Percentiles rank a stretch among this genome's conserved stretches.
phyloP scores from a whole-genome alignment of 768 basidiomycete species.

The Boletus edulis region DNA sequence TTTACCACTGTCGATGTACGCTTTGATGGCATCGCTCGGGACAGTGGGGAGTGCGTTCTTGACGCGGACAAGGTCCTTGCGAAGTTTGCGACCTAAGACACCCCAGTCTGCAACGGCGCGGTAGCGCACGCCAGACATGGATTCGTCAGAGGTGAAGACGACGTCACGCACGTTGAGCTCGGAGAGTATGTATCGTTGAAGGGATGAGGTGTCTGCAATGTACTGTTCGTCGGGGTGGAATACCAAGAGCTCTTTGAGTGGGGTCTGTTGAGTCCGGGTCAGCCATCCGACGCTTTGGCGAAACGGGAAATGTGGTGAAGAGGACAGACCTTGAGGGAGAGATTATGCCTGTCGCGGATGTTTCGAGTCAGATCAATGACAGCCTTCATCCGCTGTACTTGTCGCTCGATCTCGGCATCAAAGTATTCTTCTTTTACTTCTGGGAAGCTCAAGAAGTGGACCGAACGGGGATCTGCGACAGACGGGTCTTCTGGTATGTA shows the following conservation, averaged over 20 bases:
- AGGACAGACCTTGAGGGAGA: slow-evolving; percentile 81
- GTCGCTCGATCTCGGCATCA: slow-evolving; percentile 88
- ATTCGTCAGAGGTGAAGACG: slow-evolving; percentile 86
- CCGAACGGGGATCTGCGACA: slow-evolving; percentile 79
- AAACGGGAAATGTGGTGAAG: neutral
- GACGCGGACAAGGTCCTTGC: slow-evolving; percentile 88
- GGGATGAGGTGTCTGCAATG: slow-evolving; percentile 78
- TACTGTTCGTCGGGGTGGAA: slow-evolving; percentile 89
- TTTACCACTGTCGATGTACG: slow-evolving; percentile 69
- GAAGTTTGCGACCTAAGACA: slow-evolving; percentile 89
- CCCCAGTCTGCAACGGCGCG: slow-evolving; percentile 92
- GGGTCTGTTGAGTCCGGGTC: slow-evolving; percentile 54
- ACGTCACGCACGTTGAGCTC: slow-evolving; percentile 95
- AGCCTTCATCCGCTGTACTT: slow-evolving; percentile 91
- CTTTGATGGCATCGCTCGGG: slow-evolving; percentile 79
- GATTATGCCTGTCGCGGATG: slow-evolving; percentile 80
- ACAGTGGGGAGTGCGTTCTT: slow-evolving; percentile 82
- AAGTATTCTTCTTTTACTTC: slow-evolving; percentile 93
- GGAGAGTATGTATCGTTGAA: slow-evolving; percentile 87
- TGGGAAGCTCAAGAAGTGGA: slow-evolving; percentile 96
- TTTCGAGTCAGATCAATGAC: slow-evolving; percentile 91
- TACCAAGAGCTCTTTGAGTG: slow-evolving; percentile 86
- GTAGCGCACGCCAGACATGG: slow-evolving; percentile 83
- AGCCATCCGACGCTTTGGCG: neutral
- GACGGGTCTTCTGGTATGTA: slow-evolving; percentile 78